These are phyloP conservation scores for Leccinum pellstonianum DNA, from an alignment of 768 basidiomycete genomes.

Conservation along the genomic window DNA sequence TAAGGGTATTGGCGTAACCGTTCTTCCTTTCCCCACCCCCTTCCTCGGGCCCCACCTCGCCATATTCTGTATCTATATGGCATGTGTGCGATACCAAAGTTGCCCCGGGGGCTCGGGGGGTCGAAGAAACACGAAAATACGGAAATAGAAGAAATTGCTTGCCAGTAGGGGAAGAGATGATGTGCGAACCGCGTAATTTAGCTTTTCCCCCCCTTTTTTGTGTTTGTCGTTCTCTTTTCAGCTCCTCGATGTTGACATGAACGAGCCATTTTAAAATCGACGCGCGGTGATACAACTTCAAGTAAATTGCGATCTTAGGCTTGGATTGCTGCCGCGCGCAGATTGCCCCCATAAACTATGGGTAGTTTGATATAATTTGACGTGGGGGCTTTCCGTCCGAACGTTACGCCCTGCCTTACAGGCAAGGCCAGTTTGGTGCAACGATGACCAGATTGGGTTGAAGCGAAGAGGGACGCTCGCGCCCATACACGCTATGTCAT, in stretches of 20 bases:
- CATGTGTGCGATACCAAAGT: not conserved
- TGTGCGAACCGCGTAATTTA: not conserved
- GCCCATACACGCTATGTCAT: too few species aligned
- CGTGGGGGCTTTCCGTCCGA: conserved; percentile 59
- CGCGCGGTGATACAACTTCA: not conserved
- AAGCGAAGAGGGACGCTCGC: too few species aligned
- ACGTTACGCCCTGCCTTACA: conserved; percentile 52
- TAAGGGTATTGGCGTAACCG: not conserved
- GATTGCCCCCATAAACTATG: not conserved
- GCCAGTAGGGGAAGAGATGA: not conserved
- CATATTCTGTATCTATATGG: not conserved
- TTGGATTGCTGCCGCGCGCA: not conserved
- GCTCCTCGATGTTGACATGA: not conserved
- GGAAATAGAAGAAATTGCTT: not conserved
- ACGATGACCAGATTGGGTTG: not conserved
- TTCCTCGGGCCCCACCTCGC: not conserved
- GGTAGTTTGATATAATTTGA: conserved; percentile 55
- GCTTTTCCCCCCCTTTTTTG: not conserved
- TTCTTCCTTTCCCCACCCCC: not conserved
- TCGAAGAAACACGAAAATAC: not conserved
- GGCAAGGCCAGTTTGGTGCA: not conserved
- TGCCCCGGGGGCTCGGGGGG: not conserved
- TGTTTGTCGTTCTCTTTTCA: not conserved
- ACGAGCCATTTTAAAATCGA: not conserved
- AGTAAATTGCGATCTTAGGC: not conserved